These are phyloP conservation scores for Ocimum tenuiflorum DNA, from an alignment of 257 asterid genomes.

Conservation along the genomic window DNA sequence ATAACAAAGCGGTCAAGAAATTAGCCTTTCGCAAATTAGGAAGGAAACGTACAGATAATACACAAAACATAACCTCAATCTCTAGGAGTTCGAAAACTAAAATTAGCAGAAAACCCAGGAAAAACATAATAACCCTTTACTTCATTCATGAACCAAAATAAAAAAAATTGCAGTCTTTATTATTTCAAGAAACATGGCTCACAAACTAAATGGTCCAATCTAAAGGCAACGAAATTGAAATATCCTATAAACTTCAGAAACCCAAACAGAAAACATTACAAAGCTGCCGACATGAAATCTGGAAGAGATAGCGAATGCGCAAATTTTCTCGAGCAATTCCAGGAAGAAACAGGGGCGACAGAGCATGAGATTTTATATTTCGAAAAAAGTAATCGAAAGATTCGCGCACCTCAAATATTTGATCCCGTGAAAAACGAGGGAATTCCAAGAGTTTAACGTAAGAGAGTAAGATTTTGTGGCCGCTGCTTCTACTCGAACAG, in stretches of 20 bases:
- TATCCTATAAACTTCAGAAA: background rate
- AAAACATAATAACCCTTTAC: background rate
- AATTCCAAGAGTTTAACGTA: background rate
- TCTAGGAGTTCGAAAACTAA: background rate
- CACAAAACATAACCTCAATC: background rate
- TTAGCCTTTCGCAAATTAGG: background rate
- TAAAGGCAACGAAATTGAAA: background rate
- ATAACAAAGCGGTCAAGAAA: background rate
- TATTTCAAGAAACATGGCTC: background rate
- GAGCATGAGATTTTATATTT: background rate
- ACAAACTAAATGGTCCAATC: background rate
- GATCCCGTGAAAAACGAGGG: background rate
- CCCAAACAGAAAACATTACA: background rate
- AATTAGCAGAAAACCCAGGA: background rate
- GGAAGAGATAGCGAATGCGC: background rate
- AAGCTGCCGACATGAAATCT: background rate
- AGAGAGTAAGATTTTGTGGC: background rate
- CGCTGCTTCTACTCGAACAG: background rate
- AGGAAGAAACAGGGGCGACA: background rate
- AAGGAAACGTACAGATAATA: background rate
- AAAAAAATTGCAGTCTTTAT: background rate
- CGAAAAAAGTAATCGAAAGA: background rate
- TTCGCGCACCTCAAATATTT: conserved; percentile 3
- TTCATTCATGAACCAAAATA: background rate
- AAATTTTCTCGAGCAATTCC: background rate